These are phyloP conservation scores for Cladosporium sphaerospermum DNA, from an alignment of 2,329 filamentous ascomycete genomes.

Conservation along the genomic window DNA sequence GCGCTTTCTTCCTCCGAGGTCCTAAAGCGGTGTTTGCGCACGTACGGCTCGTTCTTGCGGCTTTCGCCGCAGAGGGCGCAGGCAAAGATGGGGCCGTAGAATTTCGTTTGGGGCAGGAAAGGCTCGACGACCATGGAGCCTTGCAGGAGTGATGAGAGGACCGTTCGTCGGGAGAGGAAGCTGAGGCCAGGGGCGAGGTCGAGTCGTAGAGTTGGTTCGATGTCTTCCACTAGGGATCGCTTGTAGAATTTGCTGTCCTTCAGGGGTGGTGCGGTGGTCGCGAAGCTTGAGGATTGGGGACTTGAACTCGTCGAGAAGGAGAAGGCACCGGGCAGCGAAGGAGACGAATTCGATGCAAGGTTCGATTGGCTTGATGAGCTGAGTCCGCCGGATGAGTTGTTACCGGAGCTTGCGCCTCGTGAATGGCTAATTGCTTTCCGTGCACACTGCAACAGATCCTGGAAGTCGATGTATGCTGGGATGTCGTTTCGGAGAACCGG, in stretches of 20 bases:
- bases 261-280: constrained; percentile 50
- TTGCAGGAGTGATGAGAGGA: constrained; percentile 75
- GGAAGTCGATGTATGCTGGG: constrained; percentile 76
- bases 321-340: constrained; percentile 39
- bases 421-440: constrained; percentile 54
- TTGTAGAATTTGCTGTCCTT: constrained; percentile 96
- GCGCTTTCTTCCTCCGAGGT: constrained; percentile 81
- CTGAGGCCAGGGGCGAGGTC: constrained; percentile 86
- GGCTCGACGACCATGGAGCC: constrained; percentile 87
- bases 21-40: constrained; percentile 80
- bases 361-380: constrained; percentile 49
- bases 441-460: constrained; percentile 64
- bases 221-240: constrained; percentile 77
- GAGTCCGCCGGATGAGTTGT: constrained; percentile 19
- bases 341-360: constrained; percentile 29
- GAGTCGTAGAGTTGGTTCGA: constrained; percentile 86
- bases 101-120: constrained; percentile 50
- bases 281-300: constrained; percentile 25
- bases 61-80: constrained; percentile 87
- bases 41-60: constrained; percentile 62
- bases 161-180: constrained; percentile 83
- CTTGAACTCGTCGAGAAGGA: constrained; percentile 29
- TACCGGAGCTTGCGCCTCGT: constrained; percentile 52
- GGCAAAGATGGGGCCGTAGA: constrained; percentile 53
- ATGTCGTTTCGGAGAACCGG: constrained; percentile 79